Evolutionary conservation across 441 rosid species (phyloP).

Genomic region (Croton setiger): DNA sequence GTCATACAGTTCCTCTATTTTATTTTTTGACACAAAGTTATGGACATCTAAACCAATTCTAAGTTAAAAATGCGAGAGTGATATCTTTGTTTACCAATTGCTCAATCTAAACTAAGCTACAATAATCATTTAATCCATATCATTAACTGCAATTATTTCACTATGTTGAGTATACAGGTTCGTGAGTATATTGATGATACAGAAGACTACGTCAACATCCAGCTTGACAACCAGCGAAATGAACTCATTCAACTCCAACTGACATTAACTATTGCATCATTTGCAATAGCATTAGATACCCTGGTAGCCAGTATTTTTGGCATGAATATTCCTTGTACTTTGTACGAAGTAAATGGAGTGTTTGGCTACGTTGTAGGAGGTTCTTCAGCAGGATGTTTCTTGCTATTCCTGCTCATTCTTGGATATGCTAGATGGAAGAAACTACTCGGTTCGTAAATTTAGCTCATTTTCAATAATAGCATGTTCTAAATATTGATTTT

Average conservation of each 20-base stretch:
- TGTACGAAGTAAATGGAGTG: slow-evolving; percentile 27
- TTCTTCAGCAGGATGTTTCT: slow-evolving; percentile 37
- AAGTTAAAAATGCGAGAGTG: neutral
- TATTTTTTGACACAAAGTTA: neutral
- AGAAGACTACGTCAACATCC: slow-evolving; percentile 92
- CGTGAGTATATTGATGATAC: slow-evolving; percentile 96
- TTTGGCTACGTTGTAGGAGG: slow-evolving; percentile 15
- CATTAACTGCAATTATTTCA: neutral
- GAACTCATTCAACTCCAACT: slow-evolving; percentile 92
- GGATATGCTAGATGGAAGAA: slow-evolving; percentile 97
- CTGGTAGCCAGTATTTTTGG: slow-evolving; percentile 72
- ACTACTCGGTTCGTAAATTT: slow-evolving; percentile 61
- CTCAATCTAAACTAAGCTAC: neutral
- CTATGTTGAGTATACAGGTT: slow-evolving; percentile 44
- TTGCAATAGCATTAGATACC: slow-evolving; percentile 71
- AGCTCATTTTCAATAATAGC: neutral
- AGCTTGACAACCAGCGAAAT: slow-evolving; percentile 85
- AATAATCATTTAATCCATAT: neutral
- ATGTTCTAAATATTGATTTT: neutral
- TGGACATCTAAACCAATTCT: neutral
- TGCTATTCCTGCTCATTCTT: slow-evolving; percentile 65
- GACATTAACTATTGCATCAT: slow-evolving; percentile 76
- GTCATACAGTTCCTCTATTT: neutral
- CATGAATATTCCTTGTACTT: slow-evolving; percentile 75
- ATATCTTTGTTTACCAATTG: neutral